A percentile compares a stretch with the other conserved stretches of the same genome.
Evolutionary conservation across 176 grass and related monocot genomes (phyloP).

Genomic region (Musa beccarii): DNA sequence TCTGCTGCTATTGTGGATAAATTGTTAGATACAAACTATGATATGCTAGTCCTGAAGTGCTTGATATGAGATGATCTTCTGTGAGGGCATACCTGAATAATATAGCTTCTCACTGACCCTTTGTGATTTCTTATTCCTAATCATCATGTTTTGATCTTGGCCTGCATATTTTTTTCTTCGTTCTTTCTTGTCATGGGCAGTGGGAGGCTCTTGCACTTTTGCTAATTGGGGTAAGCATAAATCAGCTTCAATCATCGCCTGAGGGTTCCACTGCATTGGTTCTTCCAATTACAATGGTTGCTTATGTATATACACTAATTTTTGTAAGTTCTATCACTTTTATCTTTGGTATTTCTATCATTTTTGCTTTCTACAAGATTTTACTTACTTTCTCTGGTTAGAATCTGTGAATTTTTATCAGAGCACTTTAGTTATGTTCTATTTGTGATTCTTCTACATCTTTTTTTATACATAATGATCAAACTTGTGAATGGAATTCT

Average conservation of each 20-base stretch:
- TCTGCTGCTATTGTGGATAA: background rate
- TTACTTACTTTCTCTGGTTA: background rate
- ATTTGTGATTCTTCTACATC: too few species aligned
- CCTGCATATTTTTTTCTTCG: background rate
- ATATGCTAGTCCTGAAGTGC: background rate
- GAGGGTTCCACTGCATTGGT: conserved; percentile 50
- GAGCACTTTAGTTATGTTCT: background rate
- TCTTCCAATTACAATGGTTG: conserved; percentile 69
- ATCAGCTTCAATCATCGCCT: conserved; percentile 71
- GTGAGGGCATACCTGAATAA: background rate
- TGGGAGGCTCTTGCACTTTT: conserved; percentile 98
- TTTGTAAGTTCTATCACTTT: conserved; percentile 68
- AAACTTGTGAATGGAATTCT: background rate
- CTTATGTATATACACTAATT: conserved; percentile 81
- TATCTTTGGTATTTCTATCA: conserved; percentile 13
- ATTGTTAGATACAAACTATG: background rate
- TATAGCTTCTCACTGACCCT: background rate
- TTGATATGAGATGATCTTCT: background rate
- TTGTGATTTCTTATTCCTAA: background rate
- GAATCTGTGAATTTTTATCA: background rate
- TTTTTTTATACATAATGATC: background rate
- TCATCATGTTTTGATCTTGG: background rate
- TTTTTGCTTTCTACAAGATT: conserved; percentile 15
- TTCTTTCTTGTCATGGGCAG: conserved; percentile 32
- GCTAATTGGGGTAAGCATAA: conserved; percentile 95